Evolutionary conservation across 768 basidiomycete species (phyloP).

Genomic region (Chlorophyllum brunneum): DNA sequence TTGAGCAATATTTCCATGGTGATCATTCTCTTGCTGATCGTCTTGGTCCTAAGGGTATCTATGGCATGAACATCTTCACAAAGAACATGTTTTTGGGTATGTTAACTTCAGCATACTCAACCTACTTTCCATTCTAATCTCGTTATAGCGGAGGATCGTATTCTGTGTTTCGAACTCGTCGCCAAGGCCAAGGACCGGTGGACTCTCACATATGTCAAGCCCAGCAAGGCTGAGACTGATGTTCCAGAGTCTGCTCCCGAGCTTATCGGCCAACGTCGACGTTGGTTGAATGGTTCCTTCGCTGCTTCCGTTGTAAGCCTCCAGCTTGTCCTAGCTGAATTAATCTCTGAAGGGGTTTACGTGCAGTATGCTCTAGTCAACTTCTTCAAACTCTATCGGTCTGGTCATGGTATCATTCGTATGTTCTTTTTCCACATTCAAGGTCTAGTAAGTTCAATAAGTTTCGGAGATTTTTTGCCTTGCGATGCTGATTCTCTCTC

Average conservation of each 20-base stretch:
- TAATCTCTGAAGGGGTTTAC: background rate
- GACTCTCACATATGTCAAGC: conserved; percentile 90
- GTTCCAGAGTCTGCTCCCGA: conserved; percentile 93
- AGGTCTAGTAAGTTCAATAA: conserved; percentile 65
- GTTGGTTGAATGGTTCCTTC: conserved; percentile 97
- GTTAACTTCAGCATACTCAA: conserved; percentile 7
- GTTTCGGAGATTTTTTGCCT: conserved; percentile 24
- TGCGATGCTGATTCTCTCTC: background rate
- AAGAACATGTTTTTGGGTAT: conserved; percentile 70
- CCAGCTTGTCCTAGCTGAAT: background rate
- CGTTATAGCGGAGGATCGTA: conserved; percentile 81
- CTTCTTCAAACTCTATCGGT: conserved; percentile 86
- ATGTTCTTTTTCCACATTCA: conserved; percentile 98
- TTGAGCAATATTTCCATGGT: conserved; percentile 84
- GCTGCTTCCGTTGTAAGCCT: conserved; percentile 80
- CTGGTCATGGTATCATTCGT: conserved; percentile 82
- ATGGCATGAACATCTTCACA: conserved; percentile 96
- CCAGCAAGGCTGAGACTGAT: conserved; percentile 93
- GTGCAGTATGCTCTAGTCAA: conserved; percentile 87
- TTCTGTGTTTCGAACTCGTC: conserved; percentile 94
- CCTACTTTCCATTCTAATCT: conserved; percentile 8
- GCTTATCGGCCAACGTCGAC: conserved; percentile 90
- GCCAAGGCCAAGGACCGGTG: conserved; percentile 85
- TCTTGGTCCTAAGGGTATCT: conserved; percentile 88
- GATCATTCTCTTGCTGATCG: conserved; percentile 90